Evolutionary conservation across 2,329 filamentous ascomycete species (phyloP).

Genomic region (Beauveria pseudobassiana): DNA sequence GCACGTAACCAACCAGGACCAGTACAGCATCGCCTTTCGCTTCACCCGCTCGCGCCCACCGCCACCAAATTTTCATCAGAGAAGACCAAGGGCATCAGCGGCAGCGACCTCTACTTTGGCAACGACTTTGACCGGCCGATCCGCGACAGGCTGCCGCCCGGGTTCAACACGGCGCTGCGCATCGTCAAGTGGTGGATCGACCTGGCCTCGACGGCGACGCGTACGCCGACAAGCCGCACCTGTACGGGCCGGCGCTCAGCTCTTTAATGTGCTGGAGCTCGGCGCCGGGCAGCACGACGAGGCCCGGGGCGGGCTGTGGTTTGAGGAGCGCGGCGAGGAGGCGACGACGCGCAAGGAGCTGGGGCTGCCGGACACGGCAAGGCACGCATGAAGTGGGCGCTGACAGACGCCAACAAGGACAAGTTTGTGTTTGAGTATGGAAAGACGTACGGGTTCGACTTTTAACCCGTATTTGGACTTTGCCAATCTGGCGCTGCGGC

Average conservation of each 20-base stretch:
- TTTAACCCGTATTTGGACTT: constrained; percentile 94
- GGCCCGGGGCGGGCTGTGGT: constrained; percentile 43
- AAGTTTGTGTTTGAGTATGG: constrained; percentile 49
- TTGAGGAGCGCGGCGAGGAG: constrained; percentile 60
- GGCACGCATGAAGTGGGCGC: constrained; percentile 52
- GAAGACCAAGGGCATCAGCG: constrained; percentile 45
- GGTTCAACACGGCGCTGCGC: constrained; percentile 75
- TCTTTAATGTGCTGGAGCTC: constrained; percentile 68
- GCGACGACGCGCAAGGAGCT: constrained; percentile 37
- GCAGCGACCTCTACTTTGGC: constrained; percentile 75
- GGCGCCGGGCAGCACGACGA: constrained; percentile 46
- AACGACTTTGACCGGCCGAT: constrained; percentile 95
- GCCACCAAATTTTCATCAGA: background rate
- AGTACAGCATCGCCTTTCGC: constrained; percentile 76
- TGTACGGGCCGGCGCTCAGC: constrained; percentile 76
- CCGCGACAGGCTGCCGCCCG: constrained; percentile 74
- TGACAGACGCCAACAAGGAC: constrained; percentile 40
- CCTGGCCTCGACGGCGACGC: constrained; percentile 82
- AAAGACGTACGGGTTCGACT: constrained; percentile 50
- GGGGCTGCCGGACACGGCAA: constrained; percentile 45
- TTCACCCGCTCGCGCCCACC: constrained; percentile 49
- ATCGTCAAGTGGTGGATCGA: constrained; percentile 89
- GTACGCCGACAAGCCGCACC: constrained; percentile 75
- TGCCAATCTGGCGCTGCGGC: constrained; percentile 57
- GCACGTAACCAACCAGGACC: constrained; percentile 61